Conservation (phyloP, 495 filamentous ascomycete species). For the Extremus antarcticus region DNA sequence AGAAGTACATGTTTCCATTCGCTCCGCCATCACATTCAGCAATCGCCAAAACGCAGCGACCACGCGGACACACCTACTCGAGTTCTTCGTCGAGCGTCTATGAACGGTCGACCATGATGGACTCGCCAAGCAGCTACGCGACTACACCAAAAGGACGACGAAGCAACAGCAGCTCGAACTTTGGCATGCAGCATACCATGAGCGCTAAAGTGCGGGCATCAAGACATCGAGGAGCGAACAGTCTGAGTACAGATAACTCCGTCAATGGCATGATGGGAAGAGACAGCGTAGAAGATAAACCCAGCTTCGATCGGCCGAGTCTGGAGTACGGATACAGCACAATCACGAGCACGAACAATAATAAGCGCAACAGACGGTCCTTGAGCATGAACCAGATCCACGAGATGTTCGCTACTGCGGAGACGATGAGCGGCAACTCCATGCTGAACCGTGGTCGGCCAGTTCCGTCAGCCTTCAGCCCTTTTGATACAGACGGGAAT, state of each 20-base stretch:
- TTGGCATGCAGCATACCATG: constrained; percentile 49
- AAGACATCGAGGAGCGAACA: not conserved
- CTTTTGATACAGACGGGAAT: constrained; percentile 50
- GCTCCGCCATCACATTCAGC: constrained; percentile 17
- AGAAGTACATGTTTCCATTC: constrained; percentile 20
- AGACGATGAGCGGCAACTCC: constrained; percentile 1
- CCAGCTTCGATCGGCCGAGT: constrained; percentile 61
- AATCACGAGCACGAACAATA: constrained; percentile 44
- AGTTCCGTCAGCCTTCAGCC: constrained; percentile 13
- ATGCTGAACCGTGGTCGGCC: constrained; percentile 27
- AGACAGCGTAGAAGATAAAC: constrained; percentile 52
- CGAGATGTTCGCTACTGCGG: constrained; percentile 37
- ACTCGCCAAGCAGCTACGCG: constrained; percentile 51
- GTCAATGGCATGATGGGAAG: not conserved
- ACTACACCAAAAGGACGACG: constrained; percentile 50
- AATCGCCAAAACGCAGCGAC: constrained; percentile 31
- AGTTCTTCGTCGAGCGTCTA: constrained; percentile 68
- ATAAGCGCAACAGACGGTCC: constrained; percentile 50
- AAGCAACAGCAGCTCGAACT: constrained; percentile 74
- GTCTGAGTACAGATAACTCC: constrained; percentile 10
- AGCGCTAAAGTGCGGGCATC: constrained; percentile 51
- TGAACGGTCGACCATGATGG: constrained; percentile 43
- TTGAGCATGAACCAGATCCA: constrained; percentile 79
- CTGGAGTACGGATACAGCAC: constrained; percentile 52
- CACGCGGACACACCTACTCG: constrained; percentile 50